Percentiles rank a stretch among this genome's conserved stretches.
Evolutionary conservation across 208 protist species (phyloP).

Genomic region (Angomonas deanei): DNA sequence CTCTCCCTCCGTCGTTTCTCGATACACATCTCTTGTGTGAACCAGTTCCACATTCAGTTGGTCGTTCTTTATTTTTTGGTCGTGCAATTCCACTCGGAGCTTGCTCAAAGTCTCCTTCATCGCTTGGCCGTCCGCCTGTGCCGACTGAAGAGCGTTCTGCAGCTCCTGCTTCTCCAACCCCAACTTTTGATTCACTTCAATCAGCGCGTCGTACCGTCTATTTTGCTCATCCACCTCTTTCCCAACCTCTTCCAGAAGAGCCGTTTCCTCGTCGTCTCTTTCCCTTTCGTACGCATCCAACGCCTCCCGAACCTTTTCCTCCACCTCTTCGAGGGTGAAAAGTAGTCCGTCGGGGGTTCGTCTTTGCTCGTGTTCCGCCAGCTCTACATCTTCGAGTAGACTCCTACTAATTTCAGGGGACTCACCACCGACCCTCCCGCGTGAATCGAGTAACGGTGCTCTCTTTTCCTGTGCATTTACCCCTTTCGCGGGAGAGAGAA

Average conservation of each 20-base stretch:
- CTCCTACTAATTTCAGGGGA: constrained; percentile 17
- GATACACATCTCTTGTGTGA: neutral
- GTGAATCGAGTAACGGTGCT: too few species aligned
- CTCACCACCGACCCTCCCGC: too few species aligned
- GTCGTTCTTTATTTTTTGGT: constrained; percentile 6
- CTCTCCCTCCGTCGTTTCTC: neutral
- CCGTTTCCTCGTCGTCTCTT: constrained; percentile 67
- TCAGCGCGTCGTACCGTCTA: constrained; percentile 28
- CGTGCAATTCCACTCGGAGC: constrained; percentile 31
- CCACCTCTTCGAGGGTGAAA: neutral
- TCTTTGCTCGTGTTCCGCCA: neutral
- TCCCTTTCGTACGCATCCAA: constrained; percentile 50
- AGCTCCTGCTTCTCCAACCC: constrained; percentile 19
- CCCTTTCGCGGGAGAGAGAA: constrained; percentile 29
- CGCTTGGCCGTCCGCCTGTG: constrained; percentile 12
- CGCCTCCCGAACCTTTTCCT: constrained; percentile 26
- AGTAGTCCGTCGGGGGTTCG: neutral
- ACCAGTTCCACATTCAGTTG: neutral
- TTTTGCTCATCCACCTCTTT: constrained; percentile 60
- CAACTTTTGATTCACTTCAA: constrained; percentile 16
- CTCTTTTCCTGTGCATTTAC: too few species aligned
- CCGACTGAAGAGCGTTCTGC: constrained; percentile 15
- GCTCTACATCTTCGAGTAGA: constrained; percentile 31
- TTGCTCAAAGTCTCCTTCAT: constrained; percentile 23
- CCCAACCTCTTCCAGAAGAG: constrained; percentile 55